Evolutionary conservation across 2,329 filamentous ascomycete species (phyloP).

Genomic region (Septoria linicola): DNA sequence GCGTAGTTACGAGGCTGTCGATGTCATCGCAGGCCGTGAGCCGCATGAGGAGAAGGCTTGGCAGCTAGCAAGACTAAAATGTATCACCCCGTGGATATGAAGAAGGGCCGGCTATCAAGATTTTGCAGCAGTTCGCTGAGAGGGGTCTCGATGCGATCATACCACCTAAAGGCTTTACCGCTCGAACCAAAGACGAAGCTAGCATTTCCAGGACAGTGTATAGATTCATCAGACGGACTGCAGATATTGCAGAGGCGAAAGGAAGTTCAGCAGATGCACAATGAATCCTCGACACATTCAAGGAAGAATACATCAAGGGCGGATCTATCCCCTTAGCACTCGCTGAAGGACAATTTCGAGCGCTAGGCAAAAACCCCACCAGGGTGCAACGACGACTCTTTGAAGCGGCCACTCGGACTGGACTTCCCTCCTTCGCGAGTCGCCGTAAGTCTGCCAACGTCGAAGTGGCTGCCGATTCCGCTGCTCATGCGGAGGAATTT

Average conservation of each 20-base stretch:
- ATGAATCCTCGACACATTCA: neutral
- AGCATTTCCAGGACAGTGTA: neutral
- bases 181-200: no score
- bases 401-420: neutral
- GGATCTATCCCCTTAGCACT: neutral
- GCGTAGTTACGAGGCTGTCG: neutral
- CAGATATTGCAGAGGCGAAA: neutral
- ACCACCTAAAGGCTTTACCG: no score
- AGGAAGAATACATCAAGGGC: neutral
- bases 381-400: neutral
- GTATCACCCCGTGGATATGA: neutral
- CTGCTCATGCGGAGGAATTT: neutral
- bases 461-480: neutral
- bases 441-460: neutral
- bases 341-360: neutral
- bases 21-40: neutral
- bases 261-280: neutral
- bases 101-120: neutral
- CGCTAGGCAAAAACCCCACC: neutral
- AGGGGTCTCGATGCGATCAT: neutral
- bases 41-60: no score
- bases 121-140: neutral
- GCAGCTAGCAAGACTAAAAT: no score
- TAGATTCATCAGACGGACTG: neutral
- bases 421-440: neutral